Evolutionary conservation across 2,329 filamentous ascomycete species (phyloP), one percentile per base, ranked within the genome.

Genomic region (Fulvia fulva): DNA sequence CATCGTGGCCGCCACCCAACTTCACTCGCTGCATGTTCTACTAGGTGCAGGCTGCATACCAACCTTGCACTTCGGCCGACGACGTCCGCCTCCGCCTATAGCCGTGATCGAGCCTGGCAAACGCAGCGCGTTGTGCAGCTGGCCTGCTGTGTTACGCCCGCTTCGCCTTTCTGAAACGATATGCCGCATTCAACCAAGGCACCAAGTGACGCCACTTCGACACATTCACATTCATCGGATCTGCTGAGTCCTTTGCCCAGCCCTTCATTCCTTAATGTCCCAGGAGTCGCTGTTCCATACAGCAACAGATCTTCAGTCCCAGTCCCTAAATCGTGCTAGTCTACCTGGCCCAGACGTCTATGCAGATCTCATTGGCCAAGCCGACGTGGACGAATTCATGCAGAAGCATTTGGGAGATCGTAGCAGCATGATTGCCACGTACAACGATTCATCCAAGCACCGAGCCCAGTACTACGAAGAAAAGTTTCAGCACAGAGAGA

Each of bases 401-500:
- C 58, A 60, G n/a, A 65, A 62, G 54, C 59, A 61, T n/a, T 54
- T 58, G 14, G 63, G 59, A 21, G 49, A 63, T 23, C 56, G 62
- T 22, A 60, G 60, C 57, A 62, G 53, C 50, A 62, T 64, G 57
- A 63, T 62, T 34, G 60, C 63, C 34, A 59, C 55, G 25, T 60
- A 67, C 56, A 62, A 62, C 50, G 59, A 66, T 53, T 66, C 65
- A 14, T 68, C 64, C 53, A 69, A 69, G 58, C 69, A 68, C 53
- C 73, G 74, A 30, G 70, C 71, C 2, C 65, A 68, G 50, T 69
- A 70, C 53, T 72, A 69, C 51, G 72, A 74, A 34, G 70, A 73
- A 34, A 65, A 69, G 21, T 69, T 71, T 45, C 63, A 66, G 32
- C 71, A 71, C 63, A 71, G 69, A 53, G 67, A 70, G 21, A 68